These are phyloP conservation scores for Atalantia buxifolia DNA, from an alignment of 345 rosid genomes.

Conservation along the genomic window DNA sequence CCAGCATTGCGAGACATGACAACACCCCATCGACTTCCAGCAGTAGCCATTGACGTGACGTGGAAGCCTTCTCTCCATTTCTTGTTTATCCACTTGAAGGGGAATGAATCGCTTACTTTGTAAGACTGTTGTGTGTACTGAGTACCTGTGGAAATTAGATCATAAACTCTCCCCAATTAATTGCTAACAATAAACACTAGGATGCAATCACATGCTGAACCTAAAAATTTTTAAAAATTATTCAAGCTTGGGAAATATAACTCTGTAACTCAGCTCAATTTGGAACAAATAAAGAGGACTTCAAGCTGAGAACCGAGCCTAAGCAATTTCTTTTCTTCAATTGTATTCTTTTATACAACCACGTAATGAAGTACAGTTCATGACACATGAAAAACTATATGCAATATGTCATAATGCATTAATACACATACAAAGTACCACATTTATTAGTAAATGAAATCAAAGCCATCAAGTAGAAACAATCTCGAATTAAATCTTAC, in stretches of 20 bases:
- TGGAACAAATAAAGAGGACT: neutral
- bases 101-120: constrained; percentile 94
- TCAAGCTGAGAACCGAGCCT: neutral
- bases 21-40: constrained; percentile 94
- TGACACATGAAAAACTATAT: neutral
- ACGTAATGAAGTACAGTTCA: neutral
- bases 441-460: neutral
- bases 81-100: constrained; percentile 97
- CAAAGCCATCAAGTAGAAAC: neutral
- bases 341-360: neutral
- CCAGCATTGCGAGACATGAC: constrained; percentile 99
- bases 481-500: neutral
- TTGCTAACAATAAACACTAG: neutral
- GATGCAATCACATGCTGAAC: neutral
- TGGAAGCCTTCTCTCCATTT: constrained; percentile 99
- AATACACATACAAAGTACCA: too few relatives aligned
- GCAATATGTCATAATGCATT: neutral
- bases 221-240: neutral
- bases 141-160: constrained; percentile 57
- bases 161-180: neutral
- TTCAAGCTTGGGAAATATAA: neutral
- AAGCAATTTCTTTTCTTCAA: neutral
- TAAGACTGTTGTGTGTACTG: constrained; percentile 89
- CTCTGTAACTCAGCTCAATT: neutral
- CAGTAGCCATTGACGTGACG: constrained; percentile 98